Evolutionary conservation across 768 basidiomycete species (phyloP).

Genomic region (Leucosporidium creatinivorum): DNA sequence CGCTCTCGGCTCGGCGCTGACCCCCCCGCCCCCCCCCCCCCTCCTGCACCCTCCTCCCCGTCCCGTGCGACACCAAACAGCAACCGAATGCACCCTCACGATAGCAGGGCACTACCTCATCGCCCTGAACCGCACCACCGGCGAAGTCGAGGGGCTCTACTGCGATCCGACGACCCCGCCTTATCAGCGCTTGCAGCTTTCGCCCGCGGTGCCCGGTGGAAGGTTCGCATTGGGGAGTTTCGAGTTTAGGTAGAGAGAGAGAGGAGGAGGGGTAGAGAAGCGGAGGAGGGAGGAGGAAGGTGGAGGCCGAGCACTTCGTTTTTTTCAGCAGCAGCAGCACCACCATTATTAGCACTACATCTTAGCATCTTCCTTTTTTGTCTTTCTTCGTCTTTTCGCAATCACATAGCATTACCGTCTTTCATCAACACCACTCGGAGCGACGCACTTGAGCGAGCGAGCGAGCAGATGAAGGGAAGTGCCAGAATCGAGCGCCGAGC

Average conservation of each 20-base stretch:
- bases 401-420: too few species aligned
- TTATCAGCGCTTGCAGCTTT: too few species aligned
- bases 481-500: too few species aligned
- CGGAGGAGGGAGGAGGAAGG: background rate
- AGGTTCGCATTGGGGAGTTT: background rate
- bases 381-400: too few species aligned
- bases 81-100: slow-evolving; percentile 22
- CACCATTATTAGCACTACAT: too few species aligned
- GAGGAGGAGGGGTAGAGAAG: background rate
- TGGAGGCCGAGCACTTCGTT: background rate
- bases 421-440: too few species aligned
- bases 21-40: background rate
- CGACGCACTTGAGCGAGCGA: too few species aligned
- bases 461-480: too few species aligned
- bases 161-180: background rate
- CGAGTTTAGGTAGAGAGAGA: background rate
- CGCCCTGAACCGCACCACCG: slow-evolving; percentile 26
- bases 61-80: background rate
- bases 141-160: slow-evolving; percentile 24
- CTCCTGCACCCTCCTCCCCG: background rate
- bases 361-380: too few species aligned
- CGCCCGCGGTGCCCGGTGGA: background rate
- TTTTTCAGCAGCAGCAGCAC: background rate
- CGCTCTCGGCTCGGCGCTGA: background rate
- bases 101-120: slow-evolving; percentile 34